Conservation (phyloP, 306 rosid species). For the Trichosanthes truncata region DNA sequence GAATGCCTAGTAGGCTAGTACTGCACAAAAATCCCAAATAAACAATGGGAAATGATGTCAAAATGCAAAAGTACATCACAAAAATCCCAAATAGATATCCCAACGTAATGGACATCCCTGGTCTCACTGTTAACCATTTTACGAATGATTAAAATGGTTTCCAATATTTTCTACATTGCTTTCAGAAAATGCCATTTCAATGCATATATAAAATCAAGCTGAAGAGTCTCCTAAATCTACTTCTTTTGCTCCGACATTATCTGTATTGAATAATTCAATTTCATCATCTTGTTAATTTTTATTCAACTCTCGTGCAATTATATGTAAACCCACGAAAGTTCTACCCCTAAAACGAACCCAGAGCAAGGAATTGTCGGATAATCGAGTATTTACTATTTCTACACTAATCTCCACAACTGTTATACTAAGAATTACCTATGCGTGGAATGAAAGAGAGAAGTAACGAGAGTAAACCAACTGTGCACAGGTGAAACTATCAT, state of each 20-base stretch:
- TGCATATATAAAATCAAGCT: background rate
- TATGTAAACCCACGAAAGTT: background rate
- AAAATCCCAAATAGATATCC: background rate
- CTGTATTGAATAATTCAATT: background rate
- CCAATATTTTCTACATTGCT: background rate
- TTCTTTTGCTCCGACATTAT: background rate
- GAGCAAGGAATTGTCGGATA: background rate
- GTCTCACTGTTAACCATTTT: background rate
- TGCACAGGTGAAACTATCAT: background rate
- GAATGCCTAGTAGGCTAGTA: too few relatives aligned
- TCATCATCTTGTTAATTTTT: background rate
- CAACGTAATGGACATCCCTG: background rate
- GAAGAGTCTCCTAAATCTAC: background rate
- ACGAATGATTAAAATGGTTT: background rate
- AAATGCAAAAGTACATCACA: background rate
- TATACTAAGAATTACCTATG: too few relatives aligned
- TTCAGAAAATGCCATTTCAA: background rate
- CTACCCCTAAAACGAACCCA: background rate
- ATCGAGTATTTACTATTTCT: background rate
- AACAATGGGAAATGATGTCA: background rate
- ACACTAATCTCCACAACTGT: background rate
- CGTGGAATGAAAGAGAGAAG: background rate
- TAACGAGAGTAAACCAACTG: background rate
- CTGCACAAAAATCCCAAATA: too few relatives aligned
- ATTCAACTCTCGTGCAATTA: background rate